Percentiles rank a stretch among this genome's conserved stretches.
Evolutionary conservation across 2,329 filamentous ascomycete species (phyloP).

Genomic region (Stemphylium vesicarium): DNA sequence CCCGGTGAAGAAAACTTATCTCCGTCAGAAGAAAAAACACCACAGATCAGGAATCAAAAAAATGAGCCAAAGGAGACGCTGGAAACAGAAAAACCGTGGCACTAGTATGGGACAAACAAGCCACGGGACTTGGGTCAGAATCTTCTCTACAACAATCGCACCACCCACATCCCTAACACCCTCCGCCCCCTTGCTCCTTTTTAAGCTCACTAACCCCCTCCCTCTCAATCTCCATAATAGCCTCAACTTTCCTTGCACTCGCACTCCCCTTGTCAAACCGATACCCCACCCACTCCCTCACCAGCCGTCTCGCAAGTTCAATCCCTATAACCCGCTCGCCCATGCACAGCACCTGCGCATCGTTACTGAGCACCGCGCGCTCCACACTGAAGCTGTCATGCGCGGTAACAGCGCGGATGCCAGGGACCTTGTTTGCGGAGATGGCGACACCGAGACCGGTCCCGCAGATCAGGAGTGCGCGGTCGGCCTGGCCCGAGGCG

Average conservation of each 20-base stretch:
- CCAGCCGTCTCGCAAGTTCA: slow-evolving; percentile 78
- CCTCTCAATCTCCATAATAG: slow-evolving; percentile 57
- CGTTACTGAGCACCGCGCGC: slow-evolving; percentile 79
- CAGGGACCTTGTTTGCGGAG: slow-evolving; percentile 85
- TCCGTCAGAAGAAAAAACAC: too few relatives aligned
- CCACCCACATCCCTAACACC: not conserved
- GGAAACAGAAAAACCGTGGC: too few relatives aligned
- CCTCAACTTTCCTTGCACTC: slow-evolving; percentile 63
- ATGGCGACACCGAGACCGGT: slow-evolving; percentile 89
- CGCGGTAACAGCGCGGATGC: slow-evolving; percentile 84
- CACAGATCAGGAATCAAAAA: too few relatives aligned
- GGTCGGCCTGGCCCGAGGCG: slow-evolving; percentile 69
- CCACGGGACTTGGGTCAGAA: too few relatives aligned
- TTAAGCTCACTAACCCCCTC: slow-evolving; percentile 38
- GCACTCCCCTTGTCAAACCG: slow-evolving; percentile 73
- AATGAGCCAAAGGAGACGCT: too few relatives aligned
- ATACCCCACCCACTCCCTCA: slow-evolving; percentile 84
- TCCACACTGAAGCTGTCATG: slow-evolving; percentile 88
- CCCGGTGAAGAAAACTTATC: too few relatives aligned
- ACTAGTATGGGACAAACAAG: too few relatives aligned
- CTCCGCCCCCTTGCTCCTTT: slow-evolving; percentile 14
- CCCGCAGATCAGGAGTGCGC: slow-evolving; percentile 82
- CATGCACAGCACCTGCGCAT: slow-evolving; percentile 86
- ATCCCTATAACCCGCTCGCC: slow-evolving; percentile 83
- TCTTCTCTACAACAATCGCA: not conserved